phyloP scores from a whole-genome alignment of 208 protist genomes.

The Acanthamoeba polyphaga region DNA sequence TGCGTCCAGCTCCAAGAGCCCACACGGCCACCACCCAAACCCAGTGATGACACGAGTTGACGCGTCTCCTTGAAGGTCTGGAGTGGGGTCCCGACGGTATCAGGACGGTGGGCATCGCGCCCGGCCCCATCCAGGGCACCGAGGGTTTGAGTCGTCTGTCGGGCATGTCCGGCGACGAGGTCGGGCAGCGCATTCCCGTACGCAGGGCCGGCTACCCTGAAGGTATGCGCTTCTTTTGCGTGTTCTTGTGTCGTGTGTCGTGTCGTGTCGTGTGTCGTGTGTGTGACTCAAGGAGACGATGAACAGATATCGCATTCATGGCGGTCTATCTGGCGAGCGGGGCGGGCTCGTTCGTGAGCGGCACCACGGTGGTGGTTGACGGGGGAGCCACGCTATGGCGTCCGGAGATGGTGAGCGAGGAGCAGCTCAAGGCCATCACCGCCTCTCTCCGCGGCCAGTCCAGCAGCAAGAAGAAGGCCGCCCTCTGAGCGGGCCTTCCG shows the following conservation, averaged over 20 bases:
- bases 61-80: conserved; percentile 45
- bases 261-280: background rate
- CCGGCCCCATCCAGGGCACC: conserved; percentile 80
- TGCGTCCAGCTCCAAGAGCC: background rate
- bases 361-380: conserved; percentile 53
- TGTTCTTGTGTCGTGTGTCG: no score
- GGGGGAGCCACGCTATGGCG: conserved; percentile 32
- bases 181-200: background rate
- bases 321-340: conserved; percentile 53
- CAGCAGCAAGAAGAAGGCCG: conserved; percentile 25
- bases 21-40: background rate
- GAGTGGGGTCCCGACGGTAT: conserved; percentile 81
- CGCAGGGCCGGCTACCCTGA: conserved; percentile 14
- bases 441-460: background rate
- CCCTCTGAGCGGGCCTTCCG: background rate
- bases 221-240: background rate
- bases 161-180: background rate
- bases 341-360: conserved; percentile 17
- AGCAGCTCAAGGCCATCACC: conserved; percentile 50
- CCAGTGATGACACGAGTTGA: background rate
- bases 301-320: conserved; percentile 38
- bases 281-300: background rate
- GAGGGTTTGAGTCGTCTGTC: conserved; percentile 70
- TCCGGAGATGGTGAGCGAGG: conserved; percentile 35
- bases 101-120: conserved; percentile 75